Evolutionary conservation across 2,329 filamentous ascomycete genomes (phyloP).

Genomic region (Hymenoscyphus albidus): DNA sequence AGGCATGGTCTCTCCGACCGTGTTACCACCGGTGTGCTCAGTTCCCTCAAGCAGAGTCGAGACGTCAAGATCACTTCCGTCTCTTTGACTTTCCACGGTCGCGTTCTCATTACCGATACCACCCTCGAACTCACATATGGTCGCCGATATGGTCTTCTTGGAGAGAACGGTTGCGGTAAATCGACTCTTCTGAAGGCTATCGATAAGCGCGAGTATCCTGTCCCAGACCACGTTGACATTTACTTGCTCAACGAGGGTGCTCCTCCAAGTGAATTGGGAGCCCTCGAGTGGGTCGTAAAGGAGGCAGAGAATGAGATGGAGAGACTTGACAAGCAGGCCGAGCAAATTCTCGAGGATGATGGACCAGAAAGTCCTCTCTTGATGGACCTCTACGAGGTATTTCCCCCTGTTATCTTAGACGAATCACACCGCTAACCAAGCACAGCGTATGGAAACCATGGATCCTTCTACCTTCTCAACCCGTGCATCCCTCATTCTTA

Average conservation of each 20-base stretch:
- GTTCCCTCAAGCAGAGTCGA: slow-evolving; percentile 78
- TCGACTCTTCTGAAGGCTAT: slow-evolving; percentile 96
- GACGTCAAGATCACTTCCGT: slow-evolving; percentile 96
- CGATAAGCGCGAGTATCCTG: slow-evolving; percentile 86
- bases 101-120: slow-evolving; percentile 90
- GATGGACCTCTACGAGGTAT: slow-evolving; percentile 92
- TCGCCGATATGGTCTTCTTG: slow-evolving; percentile 88
- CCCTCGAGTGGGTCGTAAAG: slow-evolving; percentile 93
- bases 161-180: slow-evolving; percentile 99
- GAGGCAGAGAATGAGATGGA: slow-evolving; percentile 93
- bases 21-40: slow-evolving; percentile 94
- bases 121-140: slow-evolving; percentile 91
- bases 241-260: slow-evolving; percentile 98
- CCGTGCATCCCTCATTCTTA: slow-evolving; percentile 92
- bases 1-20: slow-evolving; percentile 94
- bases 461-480: slow-evolving; percentile 96
- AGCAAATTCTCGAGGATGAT: slow-evolving; percentile 85
- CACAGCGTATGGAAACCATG: slow-evolving; percentile 95
- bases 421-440: slow-evolving; percentile 20
- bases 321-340: slow-evolving; percentile 80
- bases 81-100: slow-evolving; percentile 95
- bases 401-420: slow-evolving; percentile 34
- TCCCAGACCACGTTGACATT: slow-evolving; percentile 95
- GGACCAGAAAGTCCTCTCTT: slow-evolving; percentile 87
- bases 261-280: slow-evolving; percentile 80